These are phyloP conservation scores for Ustilago crameri DNA, from an alignment of 1,284 basidiomycete species.

Conservation along the genomic window DNA sequence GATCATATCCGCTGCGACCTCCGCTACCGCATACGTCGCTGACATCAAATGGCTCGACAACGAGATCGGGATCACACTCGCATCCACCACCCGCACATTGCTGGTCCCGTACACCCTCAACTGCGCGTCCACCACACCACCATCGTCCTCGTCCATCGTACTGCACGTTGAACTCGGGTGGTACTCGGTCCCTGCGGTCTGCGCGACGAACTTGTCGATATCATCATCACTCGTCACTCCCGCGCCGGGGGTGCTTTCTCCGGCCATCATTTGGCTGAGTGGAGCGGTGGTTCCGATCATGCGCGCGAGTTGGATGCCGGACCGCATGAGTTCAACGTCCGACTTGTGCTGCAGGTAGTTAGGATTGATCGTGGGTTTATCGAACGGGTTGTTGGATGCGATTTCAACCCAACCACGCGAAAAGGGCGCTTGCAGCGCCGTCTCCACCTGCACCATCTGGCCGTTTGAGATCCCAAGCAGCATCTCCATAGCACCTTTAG, in stretches of 20 bases:
- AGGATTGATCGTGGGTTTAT: constrained; percentile 55
- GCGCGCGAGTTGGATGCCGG: constrained; percentile 55
- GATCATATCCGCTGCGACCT: constrained; percentile 68
- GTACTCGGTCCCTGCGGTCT: constrained; percentile 49
- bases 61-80: constrained; percentile 63
- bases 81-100: constrained; percentile 73
- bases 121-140: constrained; percentile 76
- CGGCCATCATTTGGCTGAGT: constrained; percentile 21
- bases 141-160: constrained; percentile 75
- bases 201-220: constrained; percentile 51
- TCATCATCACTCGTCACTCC: constrained; percentile 36
- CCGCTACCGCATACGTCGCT: constrained; percentile 60
- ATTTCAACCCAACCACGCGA: constrained; percentile 62
- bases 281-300: constrained; percentile 44
- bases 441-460: constrained; percentile 39
- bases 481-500: constrained; percentile 56
- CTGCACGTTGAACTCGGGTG: constrained; percentile 74
- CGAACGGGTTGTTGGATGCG: constrained; percentile 45
- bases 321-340: constrained; percentile 54
- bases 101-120: constrained; percentile 76
- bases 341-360: constrained; percentile 52
- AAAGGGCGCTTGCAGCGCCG: constrained; percentile 60
- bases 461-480: constrained; percentile 55
- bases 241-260: constrained; percentile 39
- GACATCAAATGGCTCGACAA: constrained; percentile 73